phyloP scores from a whole-genome alignment of 257 asterid genomes.

The Dorcoceras hygrometricum region DNA sequence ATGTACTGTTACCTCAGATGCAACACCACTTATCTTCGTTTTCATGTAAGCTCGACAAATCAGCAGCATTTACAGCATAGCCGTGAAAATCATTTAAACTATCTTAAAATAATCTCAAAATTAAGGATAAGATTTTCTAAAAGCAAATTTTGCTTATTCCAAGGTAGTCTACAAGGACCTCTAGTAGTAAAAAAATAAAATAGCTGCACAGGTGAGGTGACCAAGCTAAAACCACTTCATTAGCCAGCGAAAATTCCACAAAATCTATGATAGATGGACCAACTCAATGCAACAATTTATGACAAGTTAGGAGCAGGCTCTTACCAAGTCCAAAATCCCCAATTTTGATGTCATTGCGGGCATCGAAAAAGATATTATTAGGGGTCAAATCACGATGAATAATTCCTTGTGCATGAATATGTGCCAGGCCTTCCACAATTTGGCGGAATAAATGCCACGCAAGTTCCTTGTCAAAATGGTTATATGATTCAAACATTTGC shows the following conservation, averaged over 20 bases:
- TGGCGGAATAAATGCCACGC: slow-evolving; percentile 97
- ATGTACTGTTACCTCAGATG: slow-evolving; percentile 10
- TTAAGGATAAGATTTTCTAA: background rate
- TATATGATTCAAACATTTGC: slow-evolving; percentile 86
- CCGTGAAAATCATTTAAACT: slow-evolving; percentile 1
- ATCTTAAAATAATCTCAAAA: background rate
- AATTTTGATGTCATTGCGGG: slow-evolving; percentile 93
- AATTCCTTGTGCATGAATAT: slow-evolving; percentile 95
- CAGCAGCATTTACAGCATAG: slow-evolving; percentile 11
- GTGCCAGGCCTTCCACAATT: slow-evolving; percentile 94
- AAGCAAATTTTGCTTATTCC: no score
- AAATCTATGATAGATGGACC: no score
- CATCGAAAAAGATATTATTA: slow-evolving; percentile 88
- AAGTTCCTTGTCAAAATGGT: slow-evolving; percentile 77
- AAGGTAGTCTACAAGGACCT: no score
- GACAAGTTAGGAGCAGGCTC: slow-evolving; percentile 29
- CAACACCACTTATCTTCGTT: slow-evolving; percentile 9
- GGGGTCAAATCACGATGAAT: slow-evolving; percentile 99
- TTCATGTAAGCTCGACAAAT: background rate
- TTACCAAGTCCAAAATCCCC: slow-evolving; percentile 99
- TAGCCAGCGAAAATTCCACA: no score
- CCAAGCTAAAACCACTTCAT: no score
- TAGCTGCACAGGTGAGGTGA: no score
- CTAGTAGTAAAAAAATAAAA: no score
- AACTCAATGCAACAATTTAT: background rate